Percentiles rank a stretch among this genome's conserved stretches.
phyloP scores from a whole-genome alignment of 495 filamentous ascomycete genomes.

The Penicillium angulare region DNA sequence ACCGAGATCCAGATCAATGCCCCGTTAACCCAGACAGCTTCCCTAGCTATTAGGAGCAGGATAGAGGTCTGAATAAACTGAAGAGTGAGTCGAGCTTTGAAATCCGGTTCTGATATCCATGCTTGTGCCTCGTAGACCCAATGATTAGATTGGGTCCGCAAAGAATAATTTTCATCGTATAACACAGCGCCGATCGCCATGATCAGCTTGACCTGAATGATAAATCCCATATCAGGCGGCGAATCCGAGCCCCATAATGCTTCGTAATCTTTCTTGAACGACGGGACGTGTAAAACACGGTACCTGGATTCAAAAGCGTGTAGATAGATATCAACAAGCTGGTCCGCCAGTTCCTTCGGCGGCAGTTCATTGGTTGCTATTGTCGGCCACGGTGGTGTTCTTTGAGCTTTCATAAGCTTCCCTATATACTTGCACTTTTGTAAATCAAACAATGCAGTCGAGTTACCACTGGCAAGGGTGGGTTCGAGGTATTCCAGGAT shows the following conservation, averaged over 20 bases:
- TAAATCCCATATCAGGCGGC: slow-evolving; percentile 17
- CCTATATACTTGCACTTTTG: slow-evolving; percentile 47
- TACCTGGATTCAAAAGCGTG: slow-evolving; percentile 46
- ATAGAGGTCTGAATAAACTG: slow-evolving; percentile 47
- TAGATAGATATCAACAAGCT: slow-evolving; percentile 37
- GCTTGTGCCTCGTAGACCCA: slow-evolving; percentile 54
- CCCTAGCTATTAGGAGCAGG: slow-evolving; percentile 47
- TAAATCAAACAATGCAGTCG: slow-evolving; percentile 28
- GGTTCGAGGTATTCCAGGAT: slow-evolving; percentile 39
- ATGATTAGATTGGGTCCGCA: slow-evolving; percentile 37
- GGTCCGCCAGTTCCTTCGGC: slow-evolving; percentile 40
- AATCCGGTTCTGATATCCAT: slow-evolving; percentile 51
- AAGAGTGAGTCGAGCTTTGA: slow-evolving; percentile 47
- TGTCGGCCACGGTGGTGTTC: slow-evolving; percentile 41
- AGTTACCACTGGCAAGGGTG: slow-evolving; percentile 33
- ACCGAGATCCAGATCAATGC: slow-evolving; percentile 57
- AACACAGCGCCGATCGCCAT: slow-evolving; percentile 49
- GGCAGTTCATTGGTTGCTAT: slow-evolving; percentile 37
- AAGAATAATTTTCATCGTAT: slow-evolving; percentile 29
- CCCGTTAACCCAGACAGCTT: slow-evolving; percentile 43
- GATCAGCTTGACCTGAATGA: slow-evolving; percentile 52
- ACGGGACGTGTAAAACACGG: slow-evolving; percentile 58
- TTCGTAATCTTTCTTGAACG: slow-evolving; percentile 46
- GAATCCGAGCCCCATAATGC: slow-evolving; percentile 24
- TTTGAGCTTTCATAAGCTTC: slow-evolving; percentile 42